Evolutionary conservation across 345 rosid species (phyloP).

Genomic region (Raphanus raphanistrum): DNA sequence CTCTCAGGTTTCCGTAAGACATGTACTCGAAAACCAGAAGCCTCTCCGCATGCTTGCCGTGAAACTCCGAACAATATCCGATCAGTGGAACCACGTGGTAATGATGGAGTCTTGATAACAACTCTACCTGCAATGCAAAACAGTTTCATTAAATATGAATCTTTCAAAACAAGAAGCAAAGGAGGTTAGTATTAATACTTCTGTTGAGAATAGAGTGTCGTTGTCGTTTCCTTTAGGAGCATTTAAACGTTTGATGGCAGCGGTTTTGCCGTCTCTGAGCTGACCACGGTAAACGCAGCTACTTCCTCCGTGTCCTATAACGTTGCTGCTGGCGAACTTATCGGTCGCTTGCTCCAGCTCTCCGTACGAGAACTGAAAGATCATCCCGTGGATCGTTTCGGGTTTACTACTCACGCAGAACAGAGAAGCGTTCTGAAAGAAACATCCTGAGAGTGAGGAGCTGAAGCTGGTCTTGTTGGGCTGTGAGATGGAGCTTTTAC

Average conservation of each 20-base stretch:
- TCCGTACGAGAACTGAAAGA: slow-evolving; percentile 62
- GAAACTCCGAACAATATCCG: slow-evolving; percentile 83
- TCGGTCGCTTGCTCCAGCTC: slow-evolving; percentile 76
- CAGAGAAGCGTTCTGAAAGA: slow-evolving; percentile 53
- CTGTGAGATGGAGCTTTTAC: slow-evolving; percentile 50
- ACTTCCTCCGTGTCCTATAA: slow-evolving; percentile 89
- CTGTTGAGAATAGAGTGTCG: slow-evolving; percentile 64
- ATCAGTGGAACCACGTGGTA: slow-evolving; percentile 90
- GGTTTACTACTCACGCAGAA: slow-evolving; percentile 53
- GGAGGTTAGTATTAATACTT: slow-evolving; percentile 47
- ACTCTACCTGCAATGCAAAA: slow-evolving; percentile 71
- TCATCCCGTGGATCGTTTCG: slow-evolving; percentile 55
- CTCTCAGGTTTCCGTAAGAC: slow-evolving; percentile 82
- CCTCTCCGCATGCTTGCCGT: slow-evolving; percentile 76
- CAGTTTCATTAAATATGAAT: background rate
- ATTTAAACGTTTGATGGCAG: slow-evolving; percentile 81
- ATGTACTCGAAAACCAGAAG: slow-evolving; percentile 85
- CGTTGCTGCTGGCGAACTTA: slow-evolving; percentile 66
- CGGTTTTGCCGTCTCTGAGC: slow-evolving; percentile 76
- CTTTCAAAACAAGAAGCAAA: background rate
- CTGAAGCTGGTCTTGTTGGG: slow-evolving; percentile 40
- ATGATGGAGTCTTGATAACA: slow-evolving; percentile 85
- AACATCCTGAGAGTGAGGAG: slow-evolving; percentile 57
- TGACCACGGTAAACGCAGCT: slow-evolving; percentile 83
- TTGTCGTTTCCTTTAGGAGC: slow-evolving; percentile 63